Evolutionary conservation across 768 basidiomycete genomes (phyloP), one percentile per base, ranked within the genome.

Genomic region (Vararia minispora): DNA sequence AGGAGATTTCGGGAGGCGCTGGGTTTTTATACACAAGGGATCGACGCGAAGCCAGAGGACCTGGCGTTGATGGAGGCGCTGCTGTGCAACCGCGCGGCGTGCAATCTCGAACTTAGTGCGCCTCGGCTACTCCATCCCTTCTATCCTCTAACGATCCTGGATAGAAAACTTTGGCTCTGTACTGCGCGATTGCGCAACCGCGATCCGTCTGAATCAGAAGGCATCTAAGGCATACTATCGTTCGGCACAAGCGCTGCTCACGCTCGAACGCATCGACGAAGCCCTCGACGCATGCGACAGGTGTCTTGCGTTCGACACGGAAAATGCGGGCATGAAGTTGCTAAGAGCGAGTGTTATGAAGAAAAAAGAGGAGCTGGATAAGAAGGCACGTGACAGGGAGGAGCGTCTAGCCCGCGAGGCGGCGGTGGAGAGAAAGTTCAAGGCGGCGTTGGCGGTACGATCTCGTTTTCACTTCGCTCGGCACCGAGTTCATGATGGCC

Each of bases 11-110:
- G 86, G 26, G 91, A 98, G 56, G 95, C 95, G 1, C 43, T 80
- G 6, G 75, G 77, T 1, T 95, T 97, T 57, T 99, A 98, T 57
- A 77, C 80, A 0, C 86, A 92, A 56, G 94, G 84, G 1, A 50
- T 98, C 18, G 87, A 91, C 40, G 86, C 83, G 14, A 76, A 84
- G 40, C 87, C 91, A 8, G 71, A 74, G 20, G 76, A 87, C 46
- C 40, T 46, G 6, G 44, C 48, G 11, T 50, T 88, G 8, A 62
- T 63, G 31, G 81, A 82, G 46, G 78, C 78, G 0, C 64, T 99
- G 16, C 62, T 87, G 30, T 77, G 79, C 53, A 99, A 99, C 58
- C 74, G 92, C 28, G 90, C 94, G 4, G 92, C 90, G 6, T 92
- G 88, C 46, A 92, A 98, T 53, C 68, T 98, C 13, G 87, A 88